These are phyloP conservation scores for Capsicum rhomboideum DNA, from an alignment of 257 asterid species.

Conservation along the genomic window DNA sequence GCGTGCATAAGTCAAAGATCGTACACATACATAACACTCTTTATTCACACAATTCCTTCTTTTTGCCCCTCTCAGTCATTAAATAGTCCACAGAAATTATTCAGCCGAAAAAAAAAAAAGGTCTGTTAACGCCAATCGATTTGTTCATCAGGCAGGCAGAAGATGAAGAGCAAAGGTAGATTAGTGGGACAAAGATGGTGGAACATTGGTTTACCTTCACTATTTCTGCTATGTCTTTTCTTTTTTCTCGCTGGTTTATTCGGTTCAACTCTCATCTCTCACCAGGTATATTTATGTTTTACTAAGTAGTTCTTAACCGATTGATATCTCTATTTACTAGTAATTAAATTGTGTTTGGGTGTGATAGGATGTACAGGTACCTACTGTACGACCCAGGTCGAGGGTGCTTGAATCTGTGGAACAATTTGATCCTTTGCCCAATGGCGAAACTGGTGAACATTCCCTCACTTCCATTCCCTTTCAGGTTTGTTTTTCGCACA, in stretches of 20 bases:
- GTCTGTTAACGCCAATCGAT: neutral
- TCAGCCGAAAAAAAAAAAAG: neutral
- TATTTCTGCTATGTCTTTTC: conserved; percentile 66
- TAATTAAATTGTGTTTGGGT: conserved; percentile 1
- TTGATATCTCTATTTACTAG: neutral
- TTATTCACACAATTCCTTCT: neutral
- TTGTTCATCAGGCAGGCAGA: neutral
- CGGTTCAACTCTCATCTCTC: conserved; percentile 66
- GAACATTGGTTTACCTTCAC: conserved; percentile 43
- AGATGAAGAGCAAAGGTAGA: conserved; percentile 55
- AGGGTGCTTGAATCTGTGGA: conserved; percentile 34
- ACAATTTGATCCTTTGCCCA: conserved; percentile 41
- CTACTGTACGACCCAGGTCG: conserved; percentile 25
- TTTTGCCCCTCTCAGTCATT: neutral
- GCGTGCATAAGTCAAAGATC: too few relatives aligned
- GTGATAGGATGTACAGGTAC: conserved; percentile 31
- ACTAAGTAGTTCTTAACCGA: neutral
- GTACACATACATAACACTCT: neutral
- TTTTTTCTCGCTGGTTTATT: conserved; percentile 79
- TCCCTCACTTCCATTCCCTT: conserved; percentile 51
- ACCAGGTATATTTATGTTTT: conserved; percentile 38
- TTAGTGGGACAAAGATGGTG: conserved; percentile 28
- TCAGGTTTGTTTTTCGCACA: conserved; percentile 35
- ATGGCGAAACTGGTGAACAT: conserved; percentile 59
- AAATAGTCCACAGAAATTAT: neutral